phyloP scores from a whole-genome alignment of 23 red algal genomes.

The Gracilariopsis chorda region DNA sequence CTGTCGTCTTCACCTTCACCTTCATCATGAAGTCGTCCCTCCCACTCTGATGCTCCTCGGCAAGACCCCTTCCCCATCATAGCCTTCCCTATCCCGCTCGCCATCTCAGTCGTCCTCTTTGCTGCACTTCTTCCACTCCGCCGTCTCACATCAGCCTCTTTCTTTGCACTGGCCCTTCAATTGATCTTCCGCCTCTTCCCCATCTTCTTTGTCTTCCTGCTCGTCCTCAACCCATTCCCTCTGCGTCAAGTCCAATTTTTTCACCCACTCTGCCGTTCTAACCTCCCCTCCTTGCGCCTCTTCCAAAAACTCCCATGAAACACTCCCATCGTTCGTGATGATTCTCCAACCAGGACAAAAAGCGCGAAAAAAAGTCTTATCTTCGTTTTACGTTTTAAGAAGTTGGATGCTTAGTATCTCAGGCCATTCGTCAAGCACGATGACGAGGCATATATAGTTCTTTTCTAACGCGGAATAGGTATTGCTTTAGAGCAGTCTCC shows the following conservation, averaged over 20 bases:
- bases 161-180: background rate
- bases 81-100: background rate
- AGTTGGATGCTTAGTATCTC: too few relatives aligned
- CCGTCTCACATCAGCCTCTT: background rate
- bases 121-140: constrained; percentile 43
- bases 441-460: too few relatives aligned
- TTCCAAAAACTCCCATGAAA: too few relatives aligned
- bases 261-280: constrained; percentile 8
- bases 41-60: background rate
- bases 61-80: background rate
- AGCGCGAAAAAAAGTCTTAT: background rate
- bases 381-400: background rate
- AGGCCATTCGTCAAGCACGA: too few relatives aligned
- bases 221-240: background rate
- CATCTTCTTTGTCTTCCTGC: background rate
- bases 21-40: background rate
- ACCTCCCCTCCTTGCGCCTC: constrained; percentile 1
- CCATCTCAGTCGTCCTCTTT: constrained; percentile 13
- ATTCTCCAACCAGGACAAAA: constrained; percentile 3
- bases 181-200: background rate
- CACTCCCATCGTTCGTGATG: constrained; percentile 13
- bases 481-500: too few relatives aligned
- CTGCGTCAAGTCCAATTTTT: background rate
- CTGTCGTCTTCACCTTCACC: too few relatives aligned
- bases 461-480: too few relatives aligned